These are phyloP conservation scores for Acrasis kona DNA, from an alignment of 78 protist genomes.

Conservation along the genomic window DNA sequence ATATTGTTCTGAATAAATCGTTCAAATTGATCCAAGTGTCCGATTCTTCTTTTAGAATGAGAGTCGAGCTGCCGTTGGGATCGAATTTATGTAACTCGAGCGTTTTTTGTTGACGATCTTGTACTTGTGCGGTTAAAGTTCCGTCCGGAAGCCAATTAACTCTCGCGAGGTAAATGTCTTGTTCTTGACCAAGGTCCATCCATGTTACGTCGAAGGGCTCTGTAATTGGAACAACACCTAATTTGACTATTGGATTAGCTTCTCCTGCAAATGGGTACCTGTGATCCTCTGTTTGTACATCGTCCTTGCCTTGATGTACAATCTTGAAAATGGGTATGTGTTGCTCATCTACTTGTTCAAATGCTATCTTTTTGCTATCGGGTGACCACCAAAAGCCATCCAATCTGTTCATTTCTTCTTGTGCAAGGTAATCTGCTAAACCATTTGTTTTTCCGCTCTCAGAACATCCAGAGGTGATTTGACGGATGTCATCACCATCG, in stretches of 20 bases:
- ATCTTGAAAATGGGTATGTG: background rate
- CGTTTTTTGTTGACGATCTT: slow-evolving; percentile 1
- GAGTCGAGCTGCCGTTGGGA: no score
- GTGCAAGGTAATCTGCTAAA: slow-evolving; percentile 28
- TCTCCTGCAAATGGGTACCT: slow-evolving; percentile 8
- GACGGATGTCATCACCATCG: background rate
- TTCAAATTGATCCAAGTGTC: slow-evolving; percentile 16
- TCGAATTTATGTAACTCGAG: background rate
- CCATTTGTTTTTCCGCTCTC: background rate
- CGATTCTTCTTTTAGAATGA: slow-evolving; percentile 15
- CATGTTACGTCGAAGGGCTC: no score
- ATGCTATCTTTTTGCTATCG: background rate
- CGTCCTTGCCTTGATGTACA: background rate
- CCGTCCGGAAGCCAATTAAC: slow-evolving; percentile 9
- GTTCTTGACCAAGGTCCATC: no score
- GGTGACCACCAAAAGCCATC: slow-evolving; percentile 42
- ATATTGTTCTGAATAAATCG: no score
- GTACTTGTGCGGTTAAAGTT: background rate
- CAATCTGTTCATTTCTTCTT: slow-evolving; percentile 46
- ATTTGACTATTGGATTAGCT: background rate
- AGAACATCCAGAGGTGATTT: background rate
- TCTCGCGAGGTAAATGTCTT: background rate
- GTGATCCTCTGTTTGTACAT: background rate
- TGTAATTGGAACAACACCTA: background rate
- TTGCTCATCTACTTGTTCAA: background rate